phyloP scores from a whole-genome alignment of 2,329 filamentous ascomycete genomes.

The Stagonosporopsis chrysanthemi region DNA sequence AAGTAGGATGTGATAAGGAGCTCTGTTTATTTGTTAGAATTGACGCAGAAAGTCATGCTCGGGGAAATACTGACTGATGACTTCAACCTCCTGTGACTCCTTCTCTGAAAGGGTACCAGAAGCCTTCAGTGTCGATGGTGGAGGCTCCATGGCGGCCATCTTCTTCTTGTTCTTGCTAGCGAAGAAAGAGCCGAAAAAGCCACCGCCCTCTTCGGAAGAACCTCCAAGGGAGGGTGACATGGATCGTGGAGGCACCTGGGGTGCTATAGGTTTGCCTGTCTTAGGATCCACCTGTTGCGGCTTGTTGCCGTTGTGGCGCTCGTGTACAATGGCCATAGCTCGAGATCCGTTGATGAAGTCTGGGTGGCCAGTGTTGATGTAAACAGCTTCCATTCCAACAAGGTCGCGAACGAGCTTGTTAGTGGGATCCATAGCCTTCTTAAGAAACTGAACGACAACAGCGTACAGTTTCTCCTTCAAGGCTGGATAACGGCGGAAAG shows the following conservation, averaged over 20 bases:
- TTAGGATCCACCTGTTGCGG: constrained; percentile 97
- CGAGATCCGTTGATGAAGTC: constrained; percentile 97
- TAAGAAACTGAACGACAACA: constrained; percentile 94
- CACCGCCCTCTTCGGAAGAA: constrained; percentile 61
- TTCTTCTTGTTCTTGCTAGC: constrained; percentile 99
- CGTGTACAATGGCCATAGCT: constrained; percentile 97
- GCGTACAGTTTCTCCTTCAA: constrained; percentile 97
- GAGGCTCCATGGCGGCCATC: constrained; percentile 98
- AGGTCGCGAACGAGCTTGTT: constrained; percentile 96
- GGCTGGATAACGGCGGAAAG: constrained; percentile 91
- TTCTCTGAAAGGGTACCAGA: constrained; percentile 93
- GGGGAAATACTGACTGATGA: constrained; percentile 79
- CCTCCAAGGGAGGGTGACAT: constrained; percentile 72
- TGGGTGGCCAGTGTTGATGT: constrained; percentile 97
- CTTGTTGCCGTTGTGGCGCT: constrained; percentile 80
- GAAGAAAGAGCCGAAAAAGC: constrained; percentile 99
- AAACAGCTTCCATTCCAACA: constrained; percentile 94
- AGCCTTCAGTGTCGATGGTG: constrained; percentile 90
- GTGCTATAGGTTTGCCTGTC: constrained; percentile 90
- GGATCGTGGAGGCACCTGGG: constrained; percentile 71
- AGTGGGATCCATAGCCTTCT: constrained; percentile 97
- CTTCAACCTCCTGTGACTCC: constrained; percentile 94
- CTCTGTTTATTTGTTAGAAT: constrained; percentile 62
- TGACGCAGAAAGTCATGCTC: not conserved
- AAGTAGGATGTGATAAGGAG: constrained; percentile 96